Base-by-base conservation (phyloP, 192 early-diverging fungal species). In the Paraglomus occultum region DNA sequence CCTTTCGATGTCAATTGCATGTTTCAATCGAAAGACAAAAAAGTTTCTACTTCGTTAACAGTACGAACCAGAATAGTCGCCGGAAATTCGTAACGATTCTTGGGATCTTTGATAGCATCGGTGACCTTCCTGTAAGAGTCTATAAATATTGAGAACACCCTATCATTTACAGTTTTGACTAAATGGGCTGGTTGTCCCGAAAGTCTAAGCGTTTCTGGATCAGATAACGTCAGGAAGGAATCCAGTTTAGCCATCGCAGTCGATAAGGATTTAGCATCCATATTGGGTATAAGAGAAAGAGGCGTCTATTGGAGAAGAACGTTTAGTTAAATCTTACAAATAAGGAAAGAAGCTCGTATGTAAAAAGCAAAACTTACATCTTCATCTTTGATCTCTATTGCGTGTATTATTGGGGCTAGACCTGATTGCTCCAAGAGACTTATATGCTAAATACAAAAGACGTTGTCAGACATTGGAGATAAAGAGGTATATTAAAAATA, bases 1-100 rank as follows among this genome's bases (percentile, higher is more conserved):
- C 3, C 31, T 31, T 31, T 31, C 31, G 31, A 31, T 31, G 3
- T 31, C 31, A 31, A 31, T 31, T 31, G 31, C 8, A 64, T 49
- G 51, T 65, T 17, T 71, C 31, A 72, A 53, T 72, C 77, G 38
- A 79, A 74, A 6, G 78, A 77, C 31, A 85, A 82, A 15, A 91
- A 78, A 49, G 80, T 87, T 59, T 92, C 89, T 20, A 93, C 86
- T 63, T 93, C 91, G 45, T 88, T 86, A 6, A 89, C 86, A 7
- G 83, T 87, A 52, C 89, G 76, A 23, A 77, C 69, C 23, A 90
- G 76, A n/a, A 91, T 82, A 38, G 78, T 80, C 6, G 79, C 78
- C 5, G 88, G 87, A 70, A 83, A 84, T 65, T 87, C 83, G 72
- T 90, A 90, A 12, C 64, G 71, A 70, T 86, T 88, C 45, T 54